Evolutionary conservation across 2,329 filamentous ascomycete species (phyloP).

Genomic region (Paecilomyces formosus): DNA sequence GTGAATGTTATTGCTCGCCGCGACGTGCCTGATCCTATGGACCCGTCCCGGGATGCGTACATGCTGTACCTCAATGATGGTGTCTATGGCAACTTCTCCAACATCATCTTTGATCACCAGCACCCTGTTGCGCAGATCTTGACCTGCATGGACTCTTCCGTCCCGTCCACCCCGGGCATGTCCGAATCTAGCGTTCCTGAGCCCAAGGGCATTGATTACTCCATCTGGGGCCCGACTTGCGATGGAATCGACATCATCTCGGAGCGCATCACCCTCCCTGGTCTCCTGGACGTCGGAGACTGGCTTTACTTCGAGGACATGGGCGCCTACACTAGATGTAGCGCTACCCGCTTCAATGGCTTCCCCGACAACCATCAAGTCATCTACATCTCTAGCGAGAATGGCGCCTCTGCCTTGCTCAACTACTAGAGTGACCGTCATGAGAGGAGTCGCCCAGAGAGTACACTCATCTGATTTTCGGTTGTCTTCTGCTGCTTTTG

Average conservation of each 20-base stretch:
- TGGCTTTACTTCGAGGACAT: slow-evolving; percentile 99
- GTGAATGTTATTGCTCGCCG: slow-evolving; percentile 95
- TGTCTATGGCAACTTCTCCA: slow-evolving; percentile 96
- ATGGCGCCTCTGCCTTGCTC: slow-evolving; percentile 70
- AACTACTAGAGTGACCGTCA: slow-evolving; percentile 27
- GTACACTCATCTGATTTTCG: background rate
- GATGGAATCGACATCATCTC: slow-evolving; percentile 96
- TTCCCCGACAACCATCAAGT: slow-evolving; percentile 90
- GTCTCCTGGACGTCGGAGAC: slow-evolving; percentile 81
- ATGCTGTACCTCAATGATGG: slow-evolving; percentile 98
- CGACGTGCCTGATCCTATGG: slow-evolving; percentile 65
- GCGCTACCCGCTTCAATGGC: slow-evolving; percentile 94
- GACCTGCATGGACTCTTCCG: slow-evolving; percentile 55
- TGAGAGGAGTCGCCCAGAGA: background rate
- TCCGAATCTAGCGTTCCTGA: slow-evolving; percentile 7
- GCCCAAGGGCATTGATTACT: slow-evolving; percentile 66
- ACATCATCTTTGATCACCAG: slow-evolving; percentile 99
- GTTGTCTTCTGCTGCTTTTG: background rate
- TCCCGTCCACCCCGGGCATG: slow-evolving; percentile 40
- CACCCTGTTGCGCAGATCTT: slow-evolving; percentile 79
- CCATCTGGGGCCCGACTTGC: slow-evolving; percentile 96
- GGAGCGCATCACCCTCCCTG: slow-evolving; percentile 67
- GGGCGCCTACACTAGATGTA: slow-evolving; percentile 98
- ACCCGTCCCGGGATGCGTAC: slow-evolving; percentile 52
- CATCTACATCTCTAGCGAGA: slow-evolving; percentile 91